Percentiles rank a stretch among this genome's conserved stretches.
phyloP scores from a whole-genome alignment of 2,329 filamentous ascomycete genomes.

The Paecilomyces niveus region DNA sequence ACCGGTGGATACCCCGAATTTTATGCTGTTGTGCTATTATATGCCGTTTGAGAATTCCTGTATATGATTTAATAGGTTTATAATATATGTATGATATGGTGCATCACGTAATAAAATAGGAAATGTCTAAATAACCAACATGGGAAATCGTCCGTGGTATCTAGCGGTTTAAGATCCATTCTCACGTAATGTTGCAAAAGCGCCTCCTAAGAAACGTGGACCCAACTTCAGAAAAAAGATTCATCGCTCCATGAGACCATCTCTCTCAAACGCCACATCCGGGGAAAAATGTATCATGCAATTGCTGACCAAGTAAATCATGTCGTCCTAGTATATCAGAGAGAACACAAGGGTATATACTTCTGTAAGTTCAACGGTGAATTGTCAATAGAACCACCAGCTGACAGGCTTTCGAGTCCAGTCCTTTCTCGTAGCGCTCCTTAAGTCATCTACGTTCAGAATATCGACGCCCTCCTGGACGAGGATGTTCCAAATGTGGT shows the following conservation, averaged over 20 bases:
- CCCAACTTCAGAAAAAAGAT: background rate
- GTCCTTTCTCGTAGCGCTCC: slow-evolving; percentile 39
- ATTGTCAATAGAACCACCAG: slow-evolving; percentile 20
- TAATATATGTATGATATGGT: too few species aligned
- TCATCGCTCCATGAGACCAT: background rate
- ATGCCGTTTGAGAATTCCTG: too few species aligned
- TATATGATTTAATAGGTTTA: too few species aligned
- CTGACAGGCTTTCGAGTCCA: slow-evolving; percentile 36
- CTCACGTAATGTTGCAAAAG: background rate
- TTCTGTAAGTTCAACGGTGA: background rate
- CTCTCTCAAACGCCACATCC: background rate
- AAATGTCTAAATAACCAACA: background rate
- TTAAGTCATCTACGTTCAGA: slow-evolving; percentile 53
- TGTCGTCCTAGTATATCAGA: background rate
- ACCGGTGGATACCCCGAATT: too few species aligned
- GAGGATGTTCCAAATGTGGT: slow-evolving; percentile 49
- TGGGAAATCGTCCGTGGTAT: background rate
- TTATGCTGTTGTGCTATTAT: background rate
- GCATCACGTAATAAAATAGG: too few species aligned
- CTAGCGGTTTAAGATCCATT: background rate
- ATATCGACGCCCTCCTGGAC: slow-evolving; percentile 49
- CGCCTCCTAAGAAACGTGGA: background rate
- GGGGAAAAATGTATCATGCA: background rate
- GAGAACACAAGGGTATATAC: background rate
- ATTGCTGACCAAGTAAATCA: background rate